Evolutionary conservation across 164 flowering plant species (phyloP).

Genomic region (Vitis labrusca): DNA sequence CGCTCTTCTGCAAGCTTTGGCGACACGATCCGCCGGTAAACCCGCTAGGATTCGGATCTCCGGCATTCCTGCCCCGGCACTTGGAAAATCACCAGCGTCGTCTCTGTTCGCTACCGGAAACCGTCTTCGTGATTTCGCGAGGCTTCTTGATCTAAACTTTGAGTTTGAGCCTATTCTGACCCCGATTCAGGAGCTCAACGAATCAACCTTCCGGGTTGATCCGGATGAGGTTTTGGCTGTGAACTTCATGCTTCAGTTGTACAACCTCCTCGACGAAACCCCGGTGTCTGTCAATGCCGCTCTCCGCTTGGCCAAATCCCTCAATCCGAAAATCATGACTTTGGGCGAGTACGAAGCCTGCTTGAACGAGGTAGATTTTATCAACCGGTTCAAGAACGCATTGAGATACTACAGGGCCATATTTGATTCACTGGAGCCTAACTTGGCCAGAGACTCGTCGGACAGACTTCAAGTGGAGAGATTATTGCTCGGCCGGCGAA

Average conservation of each 20-base stretch:
- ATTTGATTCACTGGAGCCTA: constrained; percentile 89
- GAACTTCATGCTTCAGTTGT: constrained; percentile 88
- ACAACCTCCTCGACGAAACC: constrained; percentile 66
- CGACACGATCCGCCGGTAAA: constrained; percentile 71
- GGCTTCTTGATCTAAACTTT: constrained; percentile 62
- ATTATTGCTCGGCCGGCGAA: constrained; percentile 58
- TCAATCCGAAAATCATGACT: constrained; percentile 70
- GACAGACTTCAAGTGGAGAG: constrained; percentile 67
- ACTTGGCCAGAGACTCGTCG: constrained; percentile 52
- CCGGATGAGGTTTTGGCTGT: constrained; percentile 69
- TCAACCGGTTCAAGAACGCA: constrained; percentile 59
- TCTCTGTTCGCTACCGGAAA: constrained; percentile 68
- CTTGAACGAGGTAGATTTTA: constrained; percentile 57
- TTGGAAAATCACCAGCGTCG: constrained; percentile 51
- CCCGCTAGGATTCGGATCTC: constrained; percentile 66
- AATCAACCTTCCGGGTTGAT: constrained; percentile 57
- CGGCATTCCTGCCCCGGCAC: constrained; percentile 71
- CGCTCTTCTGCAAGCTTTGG: constrained; percentile 81
- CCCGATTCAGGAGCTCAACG: constrained; percentile 58
- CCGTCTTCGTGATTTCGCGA: constrained; percentile 74
- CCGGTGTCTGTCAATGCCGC: constrained; percentile 43
- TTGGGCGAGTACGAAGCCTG: constrained; percentile 83
- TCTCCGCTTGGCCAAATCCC: constrained; percentile 59
- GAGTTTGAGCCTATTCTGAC: constrained; percentile 72
- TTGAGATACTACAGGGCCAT: constrained; percentile 64